Evolutionary conservation across 805 yeast genomes (phyloP), one percentile per base, ranked within the genome.

Genomic region (Ogataea trehaloabstinens): DNA sequence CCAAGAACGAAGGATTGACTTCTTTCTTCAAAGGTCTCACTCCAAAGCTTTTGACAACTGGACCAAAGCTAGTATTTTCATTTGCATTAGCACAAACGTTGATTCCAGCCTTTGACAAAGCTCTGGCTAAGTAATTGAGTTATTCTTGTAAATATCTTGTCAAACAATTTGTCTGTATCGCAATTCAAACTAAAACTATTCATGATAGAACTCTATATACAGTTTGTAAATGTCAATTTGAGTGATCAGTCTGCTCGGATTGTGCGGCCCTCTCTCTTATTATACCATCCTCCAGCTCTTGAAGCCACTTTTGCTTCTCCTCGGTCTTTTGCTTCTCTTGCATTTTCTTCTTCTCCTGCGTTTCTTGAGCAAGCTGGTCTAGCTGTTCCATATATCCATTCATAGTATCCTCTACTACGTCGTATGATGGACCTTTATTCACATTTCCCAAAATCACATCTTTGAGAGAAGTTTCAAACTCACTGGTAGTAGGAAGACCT

Each of bases 1-100:
- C 82, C 45, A 85, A 80, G 63, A 87, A 85, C 60, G 99, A 93
- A 71, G 99, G 98, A 47, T 35, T 86, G 45, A 55, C 89, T 20
- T 76, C 97, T 12, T 93, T 91, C 71, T 91, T 93, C 78, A 91
- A 91, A 71, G 99, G 99, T 31, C 77, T 93, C 60, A 86, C 95
- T 44, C 99, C 99, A 45, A 93, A 93, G 68, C 76, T 93, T 59
- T 76, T 93, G 64, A 93, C 99, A 34, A 90, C 99, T 24, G 99
- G 99, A 52, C 99, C 99, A 40, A 93, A 93, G 71, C 78, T 93
- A 57, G 99, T 93, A 38, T 93, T 93, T 65, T 87, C 96, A n/a
- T 91, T 91, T 61, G 99, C 99, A 7, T 70, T 91, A 64, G 99
- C 99, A 31, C 99, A 91, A 71, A 76, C 96, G 28, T 78, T 93